Evolutionary conservation across 345 rosid species (phyloP).

Genomic region (Eucalyptus marginata): DNA sequence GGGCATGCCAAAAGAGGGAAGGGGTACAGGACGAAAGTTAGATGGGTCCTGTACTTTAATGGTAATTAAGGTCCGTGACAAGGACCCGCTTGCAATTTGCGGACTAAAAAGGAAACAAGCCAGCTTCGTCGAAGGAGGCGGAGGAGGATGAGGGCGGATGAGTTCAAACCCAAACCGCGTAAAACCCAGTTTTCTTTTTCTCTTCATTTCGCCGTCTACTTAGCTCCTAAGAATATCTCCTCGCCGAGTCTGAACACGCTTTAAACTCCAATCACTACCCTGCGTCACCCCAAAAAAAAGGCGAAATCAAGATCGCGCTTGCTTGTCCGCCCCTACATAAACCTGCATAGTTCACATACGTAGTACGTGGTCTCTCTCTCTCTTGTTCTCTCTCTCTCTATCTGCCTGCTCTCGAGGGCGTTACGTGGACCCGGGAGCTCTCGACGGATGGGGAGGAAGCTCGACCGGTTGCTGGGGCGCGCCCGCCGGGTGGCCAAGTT

Average conservation of each 20-base stretch:
- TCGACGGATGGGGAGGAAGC: slow-evolving; percentile 59
- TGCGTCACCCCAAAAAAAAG: background rate
- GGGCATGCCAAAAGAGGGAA: background rate
- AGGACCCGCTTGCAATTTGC: background rate
- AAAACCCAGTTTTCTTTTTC: background rate
- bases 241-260: background rate
- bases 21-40: background rate
- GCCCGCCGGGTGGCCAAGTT: slow-evolving; percentile 49
- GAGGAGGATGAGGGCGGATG: background rate
- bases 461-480: slow-evolving; percentile 62
- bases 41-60: background rate
- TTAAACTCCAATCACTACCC: no score
- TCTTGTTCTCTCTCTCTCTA: background rate
- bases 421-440: background rate
- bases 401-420: background rate
- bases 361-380: background rate
- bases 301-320: background rate
- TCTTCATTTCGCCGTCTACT: background rate
- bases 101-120: background rate
- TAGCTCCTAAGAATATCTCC: background rate
- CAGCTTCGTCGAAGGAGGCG: background rate
- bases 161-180: background rate
- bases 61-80: background rate
- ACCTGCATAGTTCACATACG: background rate
- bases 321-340: background rate